Base-by-base conservation (phyloP, 2,329 filamentous ascomycete genomes). In the Fusarium nurragi region DNA sequence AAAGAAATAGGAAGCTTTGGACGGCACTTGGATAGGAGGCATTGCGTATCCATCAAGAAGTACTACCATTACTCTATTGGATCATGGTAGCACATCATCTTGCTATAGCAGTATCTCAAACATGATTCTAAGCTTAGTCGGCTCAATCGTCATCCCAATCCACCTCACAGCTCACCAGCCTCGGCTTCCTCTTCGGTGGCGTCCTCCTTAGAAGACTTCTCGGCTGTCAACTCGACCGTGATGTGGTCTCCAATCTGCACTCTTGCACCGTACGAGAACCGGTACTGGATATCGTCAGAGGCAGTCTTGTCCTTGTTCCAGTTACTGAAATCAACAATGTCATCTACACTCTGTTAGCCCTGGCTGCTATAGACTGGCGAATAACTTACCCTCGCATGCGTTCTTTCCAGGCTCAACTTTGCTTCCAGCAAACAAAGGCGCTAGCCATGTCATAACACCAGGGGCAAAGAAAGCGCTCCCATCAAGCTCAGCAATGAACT, bases 401-500 rank as follows among this genome's bases (percentile, higher is more conserved):
- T 66, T 47, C 34, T 46, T 32, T 5, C 62, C 64, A 23, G 36
- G 19, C 21, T 53, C 34, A 19, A 66, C 53, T 6, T 55, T 16
- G 7, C 32, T 47, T 4, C 58, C 62, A 3, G 64, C 64, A 40
- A 66, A 66, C 12, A 66, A 22, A 37, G 58, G 62, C 8, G 49
- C 40, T 14, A 63, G 11, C 62, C 62, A 59, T 2, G 52, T 66
- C 16, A 66, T 14, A 16, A 66, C 58, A n/a, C 64, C 64, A 1
- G 62, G 64, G 0, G 64, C 62, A 22, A 66, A 66, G 23, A 66
- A 66, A 5, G 62, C 62, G 4, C 50, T 51, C 0, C 62, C 62
- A 2, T 66, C 53, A 21, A 63, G 19, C 28, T 63, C 64, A 1
- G 62, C 58, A 6, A 66, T 66, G 5, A 53, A 63, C 32, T 66